A percentile compares a stretch with the other conserved stretches of the same genome.
Evolutionary conservation across 192 early-diverging fungal genomes (phyloP).

Genomic region (Entomortierella parvispora): DNA sequence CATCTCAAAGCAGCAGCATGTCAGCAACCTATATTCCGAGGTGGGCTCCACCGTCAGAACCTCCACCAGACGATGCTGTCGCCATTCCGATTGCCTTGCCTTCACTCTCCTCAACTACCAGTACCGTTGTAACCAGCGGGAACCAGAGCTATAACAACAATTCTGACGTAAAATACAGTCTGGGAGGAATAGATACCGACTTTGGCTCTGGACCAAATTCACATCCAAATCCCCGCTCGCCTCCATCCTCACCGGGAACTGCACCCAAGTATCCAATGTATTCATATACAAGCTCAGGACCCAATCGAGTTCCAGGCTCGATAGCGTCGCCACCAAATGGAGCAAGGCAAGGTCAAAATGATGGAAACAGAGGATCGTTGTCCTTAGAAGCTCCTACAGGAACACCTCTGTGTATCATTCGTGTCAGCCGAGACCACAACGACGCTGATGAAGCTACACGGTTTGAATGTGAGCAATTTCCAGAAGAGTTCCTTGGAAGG

Average conservation of each 20-base stretch:
- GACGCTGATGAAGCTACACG: conserved; percentile 31
- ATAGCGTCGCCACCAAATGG: not conserved
- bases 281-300: no score
- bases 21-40: not conserved
- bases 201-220: no score
- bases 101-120: not conserved
- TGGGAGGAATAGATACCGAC: no score
- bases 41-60: conserved; percentile 22
- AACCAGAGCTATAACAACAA: not conserved
- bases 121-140: not conserved
- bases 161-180: no score
- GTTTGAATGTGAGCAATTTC: conserved; percentile 41
- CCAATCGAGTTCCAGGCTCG: no score
- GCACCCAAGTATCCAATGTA: no score
- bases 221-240: no score
- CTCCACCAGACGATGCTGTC: conserved; percentile 10
- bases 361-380: not conserved
- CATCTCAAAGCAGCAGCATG: no score
- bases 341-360: no score
- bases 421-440: conserved; percentile 41
- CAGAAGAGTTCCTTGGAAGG: conserved; percentile 41
- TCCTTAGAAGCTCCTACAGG: conserved; percentile 29
- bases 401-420: conserved; percentile 24
- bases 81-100: conserved; percentile 16
- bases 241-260: no score